Percentiles rank a stretch among this genome's conserved stretches.
phyloP scores from a whole-genome alignment of 257 asterid species.

The Nicotiana tomentosiformis region DNA sequence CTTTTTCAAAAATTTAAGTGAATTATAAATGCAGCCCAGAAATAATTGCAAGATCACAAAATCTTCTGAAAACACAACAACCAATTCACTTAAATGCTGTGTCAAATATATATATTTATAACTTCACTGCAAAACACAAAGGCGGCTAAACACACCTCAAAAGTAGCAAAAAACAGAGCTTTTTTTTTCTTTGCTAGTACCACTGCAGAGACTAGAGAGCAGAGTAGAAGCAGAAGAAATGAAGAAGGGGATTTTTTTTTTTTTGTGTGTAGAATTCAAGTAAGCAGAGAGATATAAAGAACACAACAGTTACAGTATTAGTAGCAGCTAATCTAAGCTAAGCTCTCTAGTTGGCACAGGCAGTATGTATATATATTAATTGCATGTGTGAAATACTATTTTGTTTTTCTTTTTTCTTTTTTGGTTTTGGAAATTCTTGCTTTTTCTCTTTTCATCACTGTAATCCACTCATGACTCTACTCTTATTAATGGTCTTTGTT shows the following conservation, averaged over 20 bases:
- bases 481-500: conserved; percentile 9
- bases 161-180: conserved; percentile 15
- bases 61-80: not conserved
- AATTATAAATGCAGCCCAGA: conserved; percentile 17
- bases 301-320: not conserved
- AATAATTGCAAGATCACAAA: not conserved
- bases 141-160: conserved; percentile 35
- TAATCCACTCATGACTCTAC: conserved; percentile 32
- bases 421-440: conserved; percentile 7
- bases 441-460: conserved; percentile 20
- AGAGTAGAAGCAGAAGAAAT: not conserved
- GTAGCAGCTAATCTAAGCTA: conserved; percentile 8
- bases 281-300: conserved; percentile 6
- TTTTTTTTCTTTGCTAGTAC: not conserved
- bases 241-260: conserved; percentile 1
- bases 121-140: conserved; percentile 19
- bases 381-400: conserved; percentile 9
- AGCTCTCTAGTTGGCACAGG: not conserved
- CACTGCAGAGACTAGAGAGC: not conserved
- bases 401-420: not conserved
- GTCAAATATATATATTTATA: not conserved
- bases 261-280: not conserved
- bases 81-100: conserved; percentile 19
- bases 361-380: conserved; percentile 6
- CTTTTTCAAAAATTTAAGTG: not conserved